These are phyloP conservation scores for Hypsizygus ulmarius DNA, from an alignment of 1,284 basidiomycete species.

Conservation along the genomic window DNA sequence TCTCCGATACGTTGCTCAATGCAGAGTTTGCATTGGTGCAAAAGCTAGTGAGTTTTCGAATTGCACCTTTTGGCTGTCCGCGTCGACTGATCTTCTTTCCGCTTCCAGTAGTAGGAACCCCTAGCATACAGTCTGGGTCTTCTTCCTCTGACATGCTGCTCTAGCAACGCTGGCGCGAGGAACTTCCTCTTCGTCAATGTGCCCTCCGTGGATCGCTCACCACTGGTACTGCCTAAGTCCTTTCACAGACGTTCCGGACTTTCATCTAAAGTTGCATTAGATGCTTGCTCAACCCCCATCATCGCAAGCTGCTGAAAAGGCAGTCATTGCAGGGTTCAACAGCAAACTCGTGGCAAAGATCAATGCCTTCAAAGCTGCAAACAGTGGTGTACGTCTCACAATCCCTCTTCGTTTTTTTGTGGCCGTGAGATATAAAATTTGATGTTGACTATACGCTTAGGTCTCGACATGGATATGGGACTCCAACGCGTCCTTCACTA, in stretches of 20 bases:
- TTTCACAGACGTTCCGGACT: not conserved
- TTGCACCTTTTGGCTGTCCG: not conserved
- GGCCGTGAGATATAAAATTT: too few species aligned
- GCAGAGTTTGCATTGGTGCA: slow-evolving; percentile 54
- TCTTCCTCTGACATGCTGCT: not conserved
- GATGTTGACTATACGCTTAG: slow-evolving; percentile 24
- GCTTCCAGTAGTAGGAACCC: slow-evolving; percentile 26
- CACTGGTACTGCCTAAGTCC: slow-evolving; percentile 37
- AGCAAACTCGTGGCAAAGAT: slow-evolving; percentile 41
- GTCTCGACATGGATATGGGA: slow-evolving; percentile 52
- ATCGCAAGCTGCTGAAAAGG: slow-evolving; percentile 41
- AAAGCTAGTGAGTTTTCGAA: slow-evolving; percentile 45
- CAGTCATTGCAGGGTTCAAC: slow-evolving; percentile 53
- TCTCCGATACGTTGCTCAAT: slow-evolving; percentile 38
- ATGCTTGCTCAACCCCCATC: slow-evolving; percentile 45
- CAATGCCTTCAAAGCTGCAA: slow-evolving; percentile 37
- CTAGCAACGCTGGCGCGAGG: slow-evolving; percentile 45
- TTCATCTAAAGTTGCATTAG: slow-evolving; percentile 26
- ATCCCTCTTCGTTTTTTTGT: not conserved
- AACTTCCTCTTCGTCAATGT: slow-evolving; percentile 63
- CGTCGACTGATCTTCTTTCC: not conserved
- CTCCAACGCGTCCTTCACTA: slow-evolving; percentile 49
- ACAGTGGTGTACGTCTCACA: slow-evolving; percentile 40
- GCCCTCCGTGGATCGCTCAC: slow-evolving; percentile 53
- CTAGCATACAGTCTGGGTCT: not conserved